Conservation (phyloP, 2,329 filamentous ascomycete species). For the Westerdykella sp. region DNA sequence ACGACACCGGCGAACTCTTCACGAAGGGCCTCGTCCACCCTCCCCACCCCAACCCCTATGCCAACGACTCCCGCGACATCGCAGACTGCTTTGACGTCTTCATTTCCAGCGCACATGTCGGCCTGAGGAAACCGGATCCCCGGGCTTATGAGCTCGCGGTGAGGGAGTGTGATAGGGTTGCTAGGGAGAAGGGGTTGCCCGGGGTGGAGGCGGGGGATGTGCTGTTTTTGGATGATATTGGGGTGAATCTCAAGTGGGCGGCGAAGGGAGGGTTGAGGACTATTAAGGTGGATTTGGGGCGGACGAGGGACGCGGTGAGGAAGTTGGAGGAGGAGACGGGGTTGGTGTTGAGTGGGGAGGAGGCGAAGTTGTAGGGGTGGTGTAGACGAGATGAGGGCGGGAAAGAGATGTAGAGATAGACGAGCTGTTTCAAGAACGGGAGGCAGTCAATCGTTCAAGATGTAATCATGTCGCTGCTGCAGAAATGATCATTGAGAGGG, state of each 20-base stretch:
- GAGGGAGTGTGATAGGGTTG: slow-evolving; percentile 57
- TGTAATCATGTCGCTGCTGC: too few relatives aligned
- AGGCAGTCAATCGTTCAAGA: too few relatives aligned
- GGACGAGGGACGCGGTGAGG: slow-evolving; percentile 71
- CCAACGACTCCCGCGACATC: slow-evolving; percentile 45
- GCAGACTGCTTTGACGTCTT: slow-evolving; percentile 75
- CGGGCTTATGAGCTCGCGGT: slow-evolving; percentile 73
- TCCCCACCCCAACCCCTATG: slow-evolving; percentile 14
- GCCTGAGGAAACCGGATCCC: slow-evolving; percentile 79
- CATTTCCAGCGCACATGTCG: slow-evolving; percentile 77
- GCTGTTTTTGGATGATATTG: slow-evolving; percentile 89
- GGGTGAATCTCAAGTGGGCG: slow-evolving; percentile 80
- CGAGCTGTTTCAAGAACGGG: too few relatives aligned
- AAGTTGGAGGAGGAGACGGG: slow-evolving; percentile 73
- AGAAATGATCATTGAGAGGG: too few relatives aligned
- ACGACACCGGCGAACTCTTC: slow-evolving; percentile 47
- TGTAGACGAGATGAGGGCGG: too few relatives aligned
- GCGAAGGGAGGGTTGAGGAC: slow-evolving; percentile 70
- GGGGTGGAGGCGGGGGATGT: slow-evolving; percentile 61
- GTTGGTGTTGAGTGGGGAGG: slow-evolving; percentile 51
- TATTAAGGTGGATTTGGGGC: slow-evolving; percentile 76
- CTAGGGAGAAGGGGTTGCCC: slow-evolving; percentile 48
- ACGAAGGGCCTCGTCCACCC: slow-evolving; percentile 31
- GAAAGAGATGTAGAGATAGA: too few relatives aligned
- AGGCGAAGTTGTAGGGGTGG: slow-evolving; percentile 18